Evolutionary conservation across 441 rosid genomes (phyloP), one percentile per base, ranked within the genome.

Genomic region (Adansonia grandidieri): DNA sequence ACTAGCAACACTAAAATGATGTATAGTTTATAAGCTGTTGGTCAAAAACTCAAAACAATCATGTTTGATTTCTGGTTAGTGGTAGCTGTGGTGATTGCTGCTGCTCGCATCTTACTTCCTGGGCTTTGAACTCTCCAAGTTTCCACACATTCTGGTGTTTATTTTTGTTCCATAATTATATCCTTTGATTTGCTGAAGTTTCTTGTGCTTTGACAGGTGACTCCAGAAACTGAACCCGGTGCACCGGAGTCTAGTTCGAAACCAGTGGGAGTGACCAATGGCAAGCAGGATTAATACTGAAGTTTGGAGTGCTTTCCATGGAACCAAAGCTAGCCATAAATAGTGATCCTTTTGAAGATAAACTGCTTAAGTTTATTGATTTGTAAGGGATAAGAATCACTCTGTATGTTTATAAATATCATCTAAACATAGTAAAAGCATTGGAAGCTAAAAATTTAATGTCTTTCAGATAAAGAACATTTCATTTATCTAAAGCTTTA

Each of bases 221-320:
- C 61, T 1, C 73, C 77, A 63, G 86, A 80, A 85, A 68, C 72
- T 15, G 82, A 73, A 13, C 61, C 76, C 20, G 69, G 56, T 57
- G 60, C 63, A 32, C 17, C 66, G 0, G 82, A 73, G 71, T 57
- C 82, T 66, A 11, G 51, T 20, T 63, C 79, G 9, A 81, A 78
- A 78, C 76, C 65, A 2, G 68, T 11, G 10, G 85, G 60, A 75
- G 57, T 48, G 15, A 81, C 47, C 7, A 83, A 76, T 69, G 68
- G 73, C 68, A 83, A 85, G 81, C 79, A 73, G 61, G 82, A 85
- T 40, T 77, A 20, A 77, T 54, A 6, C 65, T 57, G 75, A 78
- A 64, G 51, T 44, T 58, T 57, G 74, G 48, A 51, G 53, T 5
- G 37, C 58, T 20, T 44, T 74, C 17, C 56, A 56, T 64, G 63